These are phyloP conservation scores for Sphagnum fallax DNA, from an alignment of 228 moss, liverwort and hornwort genomes.

Conservation along the genomic window DNA sequence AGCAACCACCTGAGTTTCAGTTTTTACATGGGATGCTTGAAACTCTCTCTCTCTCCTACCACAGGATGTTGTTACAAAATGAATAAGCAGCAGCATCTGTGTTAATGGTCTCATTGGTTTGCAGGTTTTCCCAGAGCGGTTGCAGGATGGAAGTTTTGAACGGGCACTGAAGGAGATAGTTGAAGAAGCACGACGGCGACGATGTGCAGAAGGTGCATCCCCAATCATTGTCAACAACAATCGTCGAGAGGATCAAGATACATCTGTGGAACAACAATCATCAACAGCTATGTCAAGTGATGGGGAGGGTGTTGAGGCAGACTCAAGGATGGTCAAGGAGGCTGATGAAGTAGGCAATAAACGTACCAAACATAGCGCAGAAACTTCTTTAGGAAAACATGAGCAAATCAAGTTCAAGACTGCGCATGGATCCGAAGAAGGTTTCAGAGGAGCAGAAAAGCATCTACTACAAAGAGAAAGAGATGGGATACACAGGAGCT, in stretches of 20 bases:
- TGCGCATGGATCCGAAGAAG: constrained; percentile 43
- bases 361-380: constrained; percentile 43
- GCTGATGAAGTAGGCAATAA: constrained; percentile 39
- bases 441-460: constrained; percentile 20
- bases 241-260: constrained; percentile 32
- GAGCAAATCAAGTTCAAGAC: constrained; percentile 77
- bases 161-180: constrained; percentile 38
- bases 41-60: not conserved
- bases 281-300: constrained; percentile 27
- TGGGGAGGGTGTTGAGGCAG: constrained; percentile 28
- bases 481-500: constrained; percentile 18
- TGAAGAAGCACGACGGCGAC: constrained; percentile 49
- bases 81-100: not conserved
- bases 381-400: constrained; percentile 58
- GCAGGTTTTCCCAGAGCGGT: constrained; percentile 49
- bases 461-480: constrained; percentile 27
- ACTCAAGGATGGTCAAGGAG: constrained; percentile 19
- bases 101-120: not conserved
- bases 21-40: not conserved
- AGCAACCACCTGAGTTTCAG: constrained; percentile 1
- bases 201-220: constrained; percentile 20
- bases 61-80: not conserved
- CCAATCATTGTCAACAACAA: constrained; percentile 12
- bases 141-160: constrained; percentile 32
- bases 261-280: constrained; percentile 40